phyloP scores from a whole-genome alignment of 164 flowering plant genomes.

The Warburgia ugandensis region DNA sequence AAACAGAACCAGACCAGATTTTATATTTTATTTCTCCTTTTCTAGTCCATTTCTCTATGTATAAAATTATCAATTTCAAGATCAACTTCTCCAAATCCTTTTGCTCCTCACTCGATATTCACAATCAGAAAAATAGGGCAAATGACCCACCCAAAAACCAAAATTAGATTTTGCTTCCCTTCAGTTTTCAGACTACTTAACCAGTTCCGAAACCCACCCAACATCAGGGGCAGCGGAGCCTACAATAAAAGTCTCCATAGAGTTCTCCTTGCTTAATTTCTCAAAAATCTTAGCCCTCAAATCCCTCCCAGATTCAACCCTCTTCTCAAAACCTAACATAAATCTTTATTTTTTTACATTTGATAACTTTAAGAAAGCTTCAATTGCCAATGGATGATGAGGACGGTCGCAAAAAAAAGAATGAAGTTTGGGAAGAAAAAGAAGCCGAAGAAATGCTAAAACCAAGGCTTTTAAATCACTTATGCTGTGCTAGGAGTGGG shows the following conservation, averaged over 20 bases:
- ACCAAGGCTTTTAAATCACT: too few relatives aligned
- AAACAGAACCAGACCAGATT: constrained; percentile 1
- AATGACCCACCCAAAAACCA: background rate
- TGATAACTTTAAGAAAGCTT: too few relatives aligned
- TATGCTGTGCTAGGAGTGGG: too few relatives aligned
- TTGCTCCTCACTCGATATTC: background rate
- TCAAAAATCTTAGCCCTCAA: constrained; percentile 55
- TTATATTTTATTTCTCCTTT: background rate
- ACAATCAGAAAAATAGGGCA: constrained; percentile 1
- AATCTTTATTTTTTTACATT: too few relatives aligned
- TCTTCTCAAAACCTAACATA: too few relatives aligned
- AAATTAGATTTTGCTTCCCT: background rate
- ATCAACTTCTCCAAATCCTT: background rate
- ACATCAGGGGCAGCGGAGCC: constrained; percentile 43
- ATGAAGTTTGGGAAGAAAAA: too few relatives aligned
- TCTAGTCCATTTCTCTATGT: background rate
- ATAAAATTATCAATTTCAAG: constrained; percentile 3
- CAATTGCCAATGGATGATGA: too few relatives aligned
- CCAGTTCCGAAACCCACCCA: constrained; percentile 72
- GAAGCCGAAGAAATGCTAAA: too few relatives aligned
- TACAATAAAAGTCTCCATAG: constrained; percentile 32
- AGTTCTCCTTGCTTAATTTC: constrained; percentile 57
- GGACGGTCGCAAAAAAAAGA: too few relatives aligned
- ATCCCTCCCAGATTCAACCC: constrained; percentile 71
- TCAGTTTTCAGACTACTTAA: constrained; percentile 24